These are phyloP conservation scores for Exophiala viscosa DNA, from an alignment of 2,329 filamentous ascomycete genomes.

Conservation along the genomic window DNA sequence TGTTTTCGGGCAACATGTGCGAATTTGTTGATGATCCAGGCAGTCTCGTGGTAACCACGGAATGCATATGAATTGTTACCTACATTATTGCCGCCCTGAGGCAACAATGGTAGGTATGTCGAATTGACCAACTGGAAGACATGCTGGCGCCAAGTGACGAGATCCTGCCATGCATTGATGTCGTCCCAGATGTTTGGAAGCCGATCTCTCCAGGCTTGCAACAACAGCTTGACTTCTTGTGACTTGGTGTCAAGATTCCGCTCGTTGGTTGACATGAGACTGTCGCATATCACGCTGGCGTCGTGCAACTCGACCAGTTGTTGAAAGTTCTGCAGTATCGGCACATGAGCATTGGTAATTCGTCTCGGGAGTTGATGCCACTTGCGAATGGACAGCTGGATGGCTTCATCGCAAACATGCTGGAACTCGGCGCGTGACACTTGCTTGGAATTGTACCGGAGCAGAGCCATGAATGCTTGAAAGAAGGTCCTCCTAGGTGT, in stretches of 20 bases:
- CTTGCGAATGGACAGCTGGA: constrained; percentile 93
- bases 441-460: constrained; percentile 88
- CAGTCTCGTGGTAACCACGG: constrained; percentile 94
- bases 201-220: constrained; percentile 92
- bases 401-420: constrained; percentile 89
- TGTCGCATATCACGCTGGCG: constrained; percentile 92
- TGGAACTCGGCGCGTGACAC: constrained; percentile 79
- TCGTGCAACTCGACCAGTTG: constrained; percentile 96
- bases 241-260: constrained; percentile 89
- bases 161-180: constrained; percentile 97
- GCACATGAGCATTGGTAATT: constrained; percentile 92
- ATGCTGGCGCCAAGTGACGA: constrained; percentile 99
- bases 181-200: constrained; percentile 98
- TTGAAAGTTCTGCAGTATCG: constrained; percentile 94
- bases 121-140: constrained; percentile 97
- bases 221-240: constrained; percentile 86
- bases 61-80: constrained; percentile 94
- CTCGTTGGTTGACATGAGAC: constrained; percentile 77
- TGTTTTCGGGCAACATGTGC: constrained; percentile 97
- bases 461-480: constrained; percentile 94
- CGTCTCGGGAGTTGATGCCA: constrained; percentile 97
- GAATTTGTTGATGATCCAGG: constrained; percentile 99
- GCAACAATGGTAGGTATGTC: constrained; percentile 82
- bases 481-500: constrained; percentile 94
- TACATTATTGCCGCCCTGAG: constrained; percentile 68